Evolutionary conservation across 176 grass and related monocot species (phyloP).

Genomic region (Eragrostis curvula): DNA sequence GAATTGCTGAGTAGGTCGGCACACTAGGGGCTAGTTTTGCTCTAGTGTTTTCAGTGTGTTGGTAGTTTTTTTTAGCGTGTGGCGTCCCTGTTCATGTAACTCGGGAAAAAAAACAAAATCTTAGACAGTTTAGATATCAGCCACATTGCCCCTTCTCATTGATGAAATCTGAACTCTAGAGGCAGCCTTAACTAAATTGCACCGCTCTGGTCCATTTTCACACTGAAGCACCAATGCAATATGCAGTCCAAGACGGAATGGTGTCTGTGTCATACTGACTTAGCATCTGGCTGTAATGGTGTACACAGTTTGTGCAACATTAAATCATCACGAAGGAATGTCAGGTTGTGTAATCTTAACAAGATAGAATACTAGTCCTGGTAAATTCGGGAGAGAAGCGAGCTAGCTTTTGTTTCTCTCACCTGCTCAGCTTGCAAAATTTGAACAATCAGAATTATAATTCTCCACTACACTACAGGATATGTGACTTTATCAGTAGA

Average conservation of each 20-base stretch:
- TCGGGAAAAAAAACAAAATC: too few relatives aligned
- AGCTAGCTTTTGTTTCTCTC: neutral
- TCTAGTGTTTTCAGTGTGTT: too few relatives aligned
- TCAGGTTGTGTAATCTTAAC: neutral
- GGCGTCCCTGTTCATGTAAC: too few relatives aligned
- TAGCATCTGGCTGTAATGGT: neutral
- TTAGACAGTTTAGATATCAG: neutral
- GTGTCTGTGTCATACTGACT: neutral
- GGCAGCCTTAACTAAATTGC: neutral
- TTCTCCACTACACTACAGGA: neutral
- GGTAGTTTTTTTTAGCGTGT: neutral
- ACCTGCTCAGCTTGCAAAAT: neutral
- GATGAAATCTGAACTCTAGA: neutral
- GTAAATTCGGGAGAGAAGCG: neutral
- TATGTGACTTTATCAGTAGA: neutral
- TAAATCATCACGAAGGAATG: neutral
- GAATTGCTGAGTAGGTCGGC: too few relatives aligned
- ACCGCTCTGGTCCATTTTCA: neutral
- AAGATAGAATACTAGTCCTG: neutral
- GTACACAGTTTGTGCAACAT: neutral
- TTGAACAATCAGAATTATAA: neutral
- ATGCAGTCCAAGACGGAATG: neutral
- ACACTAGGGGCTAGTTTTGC: too few relatives aligned
- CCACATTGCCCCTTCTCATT: neutral
- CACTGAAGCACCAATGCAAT: neutral